Evolutionary conservation across 345 rosid species (phyloP), one percentile per base, ranked within the genome.

Genomic region (Viola odorata): DNA sequence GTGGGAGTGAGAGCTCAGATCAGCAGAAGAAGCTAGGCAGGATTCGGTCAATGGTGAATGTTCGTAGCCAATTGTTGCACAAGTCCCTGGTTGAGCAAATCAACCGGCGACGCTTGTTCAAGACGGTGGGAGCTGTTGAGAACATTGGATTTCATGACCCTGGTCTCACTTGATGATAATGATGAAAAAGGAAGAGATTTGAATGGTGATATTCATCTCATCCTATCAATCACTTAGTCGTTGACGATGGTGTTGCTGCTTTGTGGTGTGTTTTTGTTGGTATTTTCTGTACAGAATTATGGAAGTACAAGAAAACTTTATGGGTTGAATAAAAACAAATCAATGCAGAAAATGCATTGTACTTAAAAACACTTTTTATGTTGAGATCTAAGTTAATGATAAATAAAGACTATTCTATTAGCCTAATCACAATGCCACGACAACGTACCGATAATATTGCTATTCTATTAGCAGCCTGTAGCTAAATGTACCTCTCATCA

Each of bases 61-160:
- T 84, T 1, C 80, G 90, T n/a, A 87, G 88, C 73, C 96, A 84
- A 58, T 77, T 85, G 72, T 47, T 89, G 70, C 91, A 87, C 62
- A 75, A 79, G 39, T 83, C 91, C n/a, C 75, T 87, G 61, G 74
- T 92, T 80, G 91, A 85, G 77, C 75, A 81, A 72, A 69, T 89
- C 59, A 75, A 80, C 77, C 84, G 80, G 73, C 73, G 85, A 62
- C 85, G 96, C 17, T 23, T 80, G 72, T 86, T 82, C 67, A 81
- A 80, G 72, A 84, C 94, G 0, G 81, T 86, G 7, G 94, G 83
- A 38, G 80, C 87, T 0, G 79, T 79, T 3, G 87, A 86, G 62
- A 70, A 71, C 72, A 78, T 84, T 38, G 89, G 94, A 36, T 86
- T 47, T 69, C 87, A 75, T 16, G 79, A 73, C 5, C 80, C 82